Evolutionary conservation across 2,329 filamentous ascomycete genomes (phyloP), one percentile per base, ranked within the genome.

Genomic region (Neonectria neomacrospora): DNA sequence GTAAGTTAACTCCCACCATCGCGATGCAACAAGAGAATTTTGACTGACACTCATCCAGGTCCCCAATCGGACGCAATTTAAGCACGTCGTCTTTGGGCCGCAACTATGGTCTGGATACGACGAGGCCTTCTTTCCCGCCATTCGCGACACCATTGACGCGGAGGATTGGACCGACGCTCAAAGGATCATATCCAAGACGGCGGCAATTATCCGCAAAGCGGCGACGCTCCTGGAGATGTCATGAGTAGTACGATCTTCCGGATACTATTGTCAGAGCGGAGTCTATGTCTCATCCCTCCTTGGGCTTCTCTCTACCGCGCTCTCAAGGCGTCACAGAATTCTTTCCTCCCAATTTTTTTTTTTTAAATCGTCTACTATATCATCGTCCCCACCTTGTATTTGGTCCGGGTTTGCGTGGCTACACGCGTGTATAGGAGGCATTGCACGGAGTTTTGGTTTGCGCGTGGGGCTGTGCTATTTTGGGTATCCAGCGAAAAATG

Each of bases 11-110:
- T n/a, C 53, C 28, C 18, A 51, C 3, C 11, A 34, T 54, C 32
- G 14, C 32, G 56, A 9, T 26, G 23, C 18, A 51, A 14, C 9
- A 47, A 51, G 8, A 9, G 11, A 3, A 37, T 28, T 41, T 60
- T 72, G 54, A 73, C 68, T 59, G 54, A 61, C 32, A 14, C 7
- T 9, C 3, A 11, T 23, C 61, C 51, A 94, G 91, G 86, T 97
- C 5, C 92, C 92, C 41, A 93, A 93, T 71, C 90, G 95, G 67
- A 92, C 91, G 5, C 96, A 98, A 79, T 99, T 94, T 84, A 97
- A 96, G 78, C 96, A 97, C 78, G 86, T 96, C 74, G 81, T 99
- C 60, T 97, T 94, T 75, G 95, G 92, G 2, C 96, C 96, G 0
- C 88, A 93, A 73, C 82, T 88, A 3, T 94, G 93, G 90, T 90